A percentile compares a stretch with the other conserved stretches of the same genome.
These are phyloP conservation scores for Sphagnum tenellum DNA, from an alignment of 225 moss, liverwort and hornwort genomes.

Conservation along the genomic window DNA sequence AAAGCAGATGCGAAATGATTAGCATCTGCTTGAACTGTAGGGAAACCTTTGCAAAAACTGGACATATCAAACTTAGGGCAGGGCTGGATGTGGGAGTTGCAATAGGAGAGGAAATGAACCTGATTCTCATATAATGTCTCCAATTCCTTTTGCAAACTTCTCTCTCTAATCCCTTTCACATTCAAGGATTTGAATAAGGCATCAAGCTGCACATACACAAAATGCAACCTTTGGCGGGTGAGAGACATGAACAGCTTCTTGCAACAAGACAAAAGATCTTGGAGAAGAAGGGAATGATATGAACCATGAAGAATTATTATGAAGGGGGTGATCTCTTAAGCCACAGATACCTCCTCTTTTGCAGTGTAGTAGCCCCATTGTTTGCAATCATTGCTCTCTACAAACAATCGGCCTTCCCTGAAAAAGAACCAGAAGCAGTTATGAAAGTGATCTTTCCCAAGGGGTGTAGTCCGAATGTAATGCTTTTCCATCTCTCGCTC, in stretches of 20 bases:
- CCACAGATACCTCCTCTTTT: conserved; percentile 74
- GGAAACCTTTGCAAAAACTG: too few species aligned
- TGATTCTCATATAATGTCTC: conserved; percentile 68
- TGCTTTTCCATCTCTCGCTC: conserved; percentile 88
- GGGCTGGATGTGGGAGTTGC: too few species aligned
- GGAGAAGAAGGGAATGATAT: too few species aligned
- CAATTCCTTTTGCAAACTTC: conserved; percentile 64
- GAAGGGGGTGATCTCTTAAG: neutral
- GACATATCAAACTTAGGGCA: too few species aligned
- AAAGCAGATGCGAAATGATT: too few species aligned
- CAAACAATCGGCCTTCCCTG: conserved; percentile 90
- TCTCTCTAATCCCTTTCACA: conserved; percentile 90
- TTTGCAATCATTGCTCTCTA: conserved; percentile 69
- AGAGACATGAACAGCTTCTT: too few species aligned
- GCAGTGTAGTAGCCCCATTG: conserved; percentile 93
- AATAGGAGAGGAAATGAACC: conserved; percentile 21
- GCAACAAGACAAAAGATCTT: too few species aligned
- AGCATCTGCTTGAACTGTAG: too few species aligned
- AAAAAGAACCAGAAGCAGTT: conserved; percentile 90
- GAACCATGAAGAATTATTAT: too few species aligned
- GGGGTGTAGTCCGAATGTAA: conserved; percentile 61
- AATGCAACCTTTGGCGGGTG: too few species aligned
- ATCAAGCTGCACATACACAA: conserved; percentile 53
- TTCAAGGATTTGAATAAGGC: conserved; percentile 72
- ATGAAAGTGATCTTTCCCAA: conserved; percentile 86